Base-by-base conservation (phyloP, 129 eudicot species). In the Helianthus tuberosus region DNA sequence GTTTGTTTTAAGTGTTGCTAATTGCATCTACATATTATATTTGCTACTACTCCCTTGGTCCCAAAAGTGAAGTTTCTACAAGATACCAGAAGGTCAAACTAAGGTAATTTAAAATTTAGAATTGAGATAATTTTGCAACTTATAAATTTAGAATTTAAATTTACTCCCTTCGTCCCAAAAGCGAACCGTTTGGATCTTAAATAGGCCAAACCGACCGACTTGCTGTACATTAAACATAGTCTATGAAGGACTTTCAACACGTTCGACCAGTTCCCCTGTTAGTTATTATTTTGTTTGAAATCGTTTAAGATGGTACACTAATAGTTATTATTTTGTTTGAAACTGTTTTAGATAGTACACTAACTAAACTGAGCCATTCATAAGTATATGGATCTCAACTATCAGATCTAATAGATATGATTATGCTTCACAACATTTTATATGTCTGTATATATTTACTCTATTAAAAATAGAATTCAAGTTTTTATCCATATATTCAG, bases 1-100 rank as follows among this genome's bases (percentile, higher is more conserved):
- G 62, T 32, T 29, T 1, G 54, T 49, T 49, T 49, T 49, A 13
- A 14, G 17, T 38, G 3, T 58, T 58, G 64, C 36, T 58, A 58
- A 23, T 20, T 23, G 63, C 63, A 23, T 20, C 63, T 8, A 51
- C 64, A 23, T 20, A 25, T 60, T 29, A 49, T 16, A 62, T n/a
- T 74, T 29, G 62, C 63, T 69, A 51, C 51, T 29, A 6, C 16
- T 50, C 62, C 15, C 10, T 52, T 36, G 58, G 41, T 74, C 71
- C 63, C 51, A 20, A 63, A 74, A 23, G 52, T 20, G 23, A 38
- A 49, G 52, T 50, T 74, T 39, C 2, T 12, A 35, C 11, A 3
- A 29, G 25, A 32, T 39, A 20, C 43, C 38, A 8, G 13, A 11
- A 49, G 62, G 7, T 25, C 29, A 74, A 64, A 63, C 7, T 15